A percentile compares a stretch with the other conserved stretches of the same genome.
These are phyloP conservation scores for Paratinospora sagittata DNA, from an alignment of 164 flowering plant species.

Conservation along the genomic window DNA sequence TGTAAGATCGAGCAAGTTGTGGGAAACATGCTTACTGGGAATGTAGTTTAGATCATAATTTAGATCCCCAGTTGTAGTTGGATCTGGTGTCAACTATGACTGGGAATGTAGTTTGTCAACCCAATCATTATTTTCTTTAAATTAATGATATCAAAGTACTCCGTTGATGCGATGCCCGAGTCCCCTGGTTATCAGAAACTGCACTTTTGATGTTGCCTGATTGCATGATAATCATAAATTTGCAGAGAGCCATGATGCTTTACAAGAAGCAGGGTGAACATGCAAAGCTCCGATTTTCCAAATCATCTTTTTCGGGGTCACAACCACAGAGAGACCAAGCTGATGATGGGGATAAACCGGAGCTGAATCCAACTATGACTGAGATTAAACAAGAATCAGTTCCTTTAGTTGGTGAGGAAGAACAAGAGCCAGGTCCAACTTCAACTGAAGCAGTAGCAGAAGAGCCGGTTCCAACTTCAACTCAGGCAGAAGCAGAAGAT, in stretches of 20 bases:
- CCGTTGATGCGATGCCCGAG: not conserved
- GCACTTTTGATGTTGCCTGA: not conserved
- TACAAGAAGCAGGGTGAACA: constrained; percentile 53
- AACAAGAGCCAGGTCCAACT: constrained; percentile 13
- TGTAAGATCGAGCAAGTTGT: too few species aligned
- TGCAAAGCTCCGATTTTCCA: constrained; percentile 4
- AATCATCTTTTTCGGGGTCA: constrained; percentile 1
- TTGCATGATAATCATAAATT: not conserved
- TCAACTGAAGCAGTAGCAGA: not conserved
- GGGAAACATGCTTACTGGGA: too few species aligned
- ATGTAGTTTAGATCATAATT: too few species aligned
- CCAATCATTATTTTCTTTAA: too few species aligned
- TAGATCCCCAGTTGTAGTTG: not conserved
- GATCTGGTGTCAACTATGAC: too few species aligned
- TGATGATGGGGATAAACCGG: constrained; percentile 1
- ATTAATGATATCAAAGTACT: not conserved
- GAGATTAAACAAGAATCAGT: not conserved
- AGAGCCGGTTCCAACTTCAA: constrained; percentile 9
- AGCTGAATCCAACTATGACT: not conserved
- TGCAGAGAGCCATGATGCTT: constrained; percentile 66
- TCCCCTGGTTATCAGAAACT: not conserved
- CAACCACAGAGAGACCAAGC: constrained; percentile 8
- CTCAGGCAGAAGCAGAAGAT: not conserved
- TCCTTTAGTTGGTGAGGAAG: not conserved
- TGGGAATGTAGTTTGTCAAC: too few species aligned